Base-by-base conservation (phyloP, 768 basidiomycete genomes). In the Pluteus cervinus region DNA sequence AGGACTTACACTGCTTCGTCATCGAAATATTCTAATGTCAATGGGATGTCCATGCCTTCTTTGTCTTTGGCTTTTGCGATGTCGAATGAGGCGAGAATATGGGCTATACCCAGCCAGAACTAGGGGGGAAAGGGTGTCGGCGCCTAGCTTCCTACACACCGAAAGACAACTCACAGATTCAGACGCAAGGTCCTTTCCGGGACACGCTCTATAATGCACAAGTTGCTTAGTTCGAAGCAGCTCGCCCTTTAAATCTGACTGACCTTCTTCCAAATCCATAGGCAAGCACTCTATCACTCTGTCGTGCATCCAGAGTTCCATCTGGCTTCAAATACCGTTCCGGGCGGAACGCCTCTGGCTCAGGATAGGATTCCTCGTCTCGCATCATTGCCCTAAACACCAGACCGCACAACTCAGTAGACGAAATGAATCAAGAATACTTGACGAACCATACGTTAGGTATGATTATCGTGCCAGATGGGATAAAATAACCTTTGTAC, bases 401-500 rank as follows among this genome's bases (percentile, higher is more conserved):
- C 33, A 17, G 16, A 23, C 7, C 8, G 10, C 16, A 15, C 21
- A 22, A 36, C 15, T 11, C 17, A 3, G n/a, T 28, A 24, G 2
- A 24, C 4, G 11, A 12, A 21, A 17, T 9, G 11, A 16, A 16
- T 5, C 14, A 9, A 20, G 3, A 12, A 2, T 8, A 4, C 6
- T 37, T 16, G 17, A 35, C 40, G 18, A 31, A 61, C 63, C 59
- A 63, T 26, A 48, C 43, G 36, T 63, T 63, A 3, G 52, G 31
- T 24, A 62, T 41, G 32, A 61, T 36, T 11, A 56, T 47, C 2
- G 57, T 40, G 2, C 49, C 57, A 22, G 54, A 55, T 0, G 63
- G 65, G 25, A 69, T 62, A 35, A 44, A 29, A 33, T 62, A 61
- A 0, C 62, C 65, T 14, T 50, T 43, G 42, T 66, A 68, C 4